These are phyloP conservation scores for Cryptococcus sp. DNA, from an alignment of 1,284 basidiomycete genomes.

Conservation along the genomic window DNA sequence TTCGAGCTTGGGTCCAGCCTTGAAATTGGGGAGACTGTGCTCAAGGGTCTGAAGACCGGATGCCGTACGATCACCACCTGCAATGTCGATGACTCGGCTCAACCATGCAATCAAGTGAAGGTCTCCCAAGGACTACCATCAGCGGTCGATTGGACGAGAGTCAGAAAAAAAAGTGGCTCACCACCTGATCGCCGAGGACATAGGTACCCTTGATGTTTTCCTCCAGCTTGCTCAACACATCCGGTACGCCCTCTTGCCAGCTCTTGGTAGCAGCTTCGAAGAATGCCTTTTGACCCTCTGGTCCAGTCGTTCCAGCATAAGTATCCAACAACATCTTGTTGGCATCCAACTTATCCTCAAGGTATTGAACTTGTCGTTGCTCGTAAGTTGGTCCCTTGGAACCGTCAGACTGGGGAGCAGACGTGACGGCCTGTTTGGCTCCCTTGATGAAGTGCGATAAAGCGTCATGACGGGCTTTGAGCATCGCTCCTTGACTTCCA, in stretches of 20 bases:
- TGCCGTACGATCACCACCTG: constrained; percentile 54
- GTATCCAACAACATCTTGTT: constrained; percentile 43
- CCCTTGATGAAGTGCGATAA: constrained; percentile 57
- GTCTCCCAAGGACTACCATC: constrained; percentile 65
- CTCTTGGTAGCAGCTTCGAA: constrained; percentile 42
- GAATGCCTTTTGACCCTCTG: constrained; percentile 40
- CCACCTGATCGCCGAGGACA: constrained; percentile 58
- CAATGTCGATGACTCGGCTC: constrained; percentile 58
- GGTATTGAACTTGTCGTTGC: constrained; percentile 41
- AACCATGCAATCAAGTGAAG: constrained; percentile 76
- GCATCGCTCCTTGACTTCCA: constrained; percentile 43
- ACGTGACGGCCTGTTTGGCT: constrained; percentile 49
- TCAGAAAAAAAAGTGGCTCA: constrained; percentile 19
- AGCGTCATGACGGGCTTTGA: constrained; percentile 55
- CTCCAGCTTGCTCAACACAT: constrained; percentile 54
- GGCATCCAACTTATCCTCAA: constrained; percentile 46
- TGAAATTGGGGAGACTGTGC: constrained; percentile 27
- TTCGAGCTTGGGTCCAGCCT: constrained; percentile 39
- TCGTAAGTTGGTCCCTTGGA: constrained; percentile 23
- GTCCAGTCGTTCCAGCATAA: constrained; percentile 37
- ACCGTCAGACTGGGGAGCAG: constrained; percentile 44
- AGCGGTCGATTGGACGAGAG: background rate
- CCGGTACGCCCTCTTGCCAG: constrained; percentile 53
- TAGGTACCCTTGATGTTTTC: constrained; percentile 66
- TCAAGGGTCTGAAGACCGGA: constrained; percentile 45